Evolutionary conservation across 2,329 filamentous ascomycete genomes (phyloP).

Genomic region (Aphanocladium album): DNA sequence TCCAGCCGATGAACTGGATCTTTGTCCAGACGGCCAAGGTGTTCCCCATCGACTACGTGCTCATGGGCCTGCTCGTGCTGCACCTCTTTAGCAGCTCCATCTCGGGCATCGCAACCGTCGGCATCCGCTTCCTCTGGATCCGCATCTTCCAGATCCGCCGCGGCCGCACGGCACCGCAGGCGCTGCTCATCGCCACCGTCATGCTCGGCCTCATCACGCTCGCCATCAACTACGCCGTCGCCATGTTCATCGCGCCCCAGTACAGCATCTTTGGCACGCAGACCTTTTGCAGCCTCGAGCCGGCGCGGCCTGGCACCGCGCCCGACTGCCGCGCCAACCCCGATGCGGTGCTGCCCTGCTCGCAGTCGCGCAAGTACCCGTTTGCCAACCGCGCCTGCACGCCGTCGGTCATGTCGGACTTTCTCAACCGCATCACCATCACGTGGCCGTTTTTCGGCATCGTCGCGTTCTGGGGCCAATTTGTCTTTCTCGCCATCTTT

Average conservation of each 20-base stretch:
- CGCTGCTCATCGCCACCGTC: constrained; percentile 83
- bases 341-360: constrained; percentile 74
- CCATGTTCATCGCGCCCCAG: constrained; percentile 92
- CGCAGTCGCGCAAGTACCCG: constrained; percentile 66
- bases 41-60: constrained; percentile 87
- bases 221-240: constrained; percentile 86
- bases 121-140: constrained; percentile 95
- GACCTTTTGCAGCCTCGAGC: constrained; percentile 78
- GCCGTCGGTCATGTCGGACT: constrained; percentile 83
- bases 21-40: constrained; percentile 68
- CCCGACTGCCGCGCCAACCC: constrained; percentile 70
- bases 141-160: constrained; percentile 86
- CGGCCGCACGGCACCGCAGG: constrained; percentile 85
- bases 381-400: constrained; percentile 80
- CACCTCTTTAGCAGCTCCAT: constrained; percentile 88
- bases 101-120: constrained; percentile 76
- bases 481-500: constrained; percentile 81
- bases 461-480: constrained; percentile 94
- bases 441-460: constrained; percentile 95
- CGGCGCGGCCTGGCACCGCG: constrained; percentile 55
- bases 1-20: constrained; percentile 92
- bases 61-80: constrained; percentile 79
- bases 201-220: constrained; percentile 85
- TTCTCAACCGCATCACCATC: constrained; percentile 85
- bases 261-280: constrained; percentile 94